Evolutionary conservation across 2,329 filamentous ascomycete genomes (phyloP).

Genomic region (Aaosphaeria pasadenensis): DNA sequence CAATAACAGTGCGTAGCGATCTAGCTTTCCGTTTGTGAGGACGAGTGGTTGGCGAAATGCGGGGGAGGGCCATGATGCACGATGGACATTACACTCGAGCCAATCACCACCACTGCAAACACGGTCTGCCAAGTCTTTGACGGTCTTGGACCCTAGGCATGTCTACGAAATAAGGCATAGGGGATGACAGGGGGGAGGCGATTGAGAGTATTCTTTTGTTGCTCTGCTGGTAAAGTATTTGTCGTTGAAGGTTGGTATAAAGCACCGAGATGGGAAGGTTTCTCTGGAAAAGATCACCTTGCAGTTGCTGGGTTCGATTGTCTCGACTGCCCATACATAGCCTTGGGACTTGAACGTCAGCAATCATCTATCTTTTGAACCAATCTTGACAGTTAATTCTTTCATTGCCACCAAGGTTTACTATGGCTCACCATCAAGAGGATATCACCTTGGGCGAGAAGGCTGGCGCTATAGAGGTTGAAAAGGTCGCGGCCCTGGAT

Average conservation of each 20-base stretch:
- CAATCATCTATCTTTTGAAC: background rate
- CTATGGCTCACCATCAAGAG: background rate
- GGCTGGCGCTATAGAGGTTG: conserved; percentile 13
- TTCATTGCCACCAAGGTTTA: background rate
- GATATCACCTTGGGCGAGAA: conserved; percentile 8
- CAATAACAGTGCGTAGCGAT: background rate
- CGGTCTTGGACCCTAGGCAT: background rate
- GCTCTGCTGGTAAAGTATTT: background rate
- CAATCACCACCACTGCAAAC: background rate
- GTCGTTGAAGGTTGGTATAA: background rate
- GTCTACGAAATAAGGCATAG: background rate
- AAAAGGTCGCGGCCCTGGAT: conserved; percentile 12
- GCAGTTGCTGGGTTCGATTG: background rate
- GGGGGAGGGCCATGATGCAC: background rate
- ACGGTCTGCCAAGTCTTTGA: background rate
- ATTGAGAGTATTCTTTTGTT: background rate
- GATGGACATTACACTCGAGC: background rate
- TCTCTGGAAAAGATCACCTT: background rate
- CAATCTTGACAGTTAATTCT: background rate
- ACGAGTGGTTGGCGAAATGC: conserved; percentile 1
- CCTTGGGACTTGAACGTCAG: background rate
- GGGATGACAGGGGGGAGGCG: background rate
- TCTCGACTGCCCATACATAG: background rate
- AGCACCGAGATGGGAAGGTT: background rate
- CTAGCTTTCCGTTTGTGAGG: background rate